Evolutionary conservation across 768 basidiomycete species (phyloP).

Genomic region (Kwoniella pini): DNA sequence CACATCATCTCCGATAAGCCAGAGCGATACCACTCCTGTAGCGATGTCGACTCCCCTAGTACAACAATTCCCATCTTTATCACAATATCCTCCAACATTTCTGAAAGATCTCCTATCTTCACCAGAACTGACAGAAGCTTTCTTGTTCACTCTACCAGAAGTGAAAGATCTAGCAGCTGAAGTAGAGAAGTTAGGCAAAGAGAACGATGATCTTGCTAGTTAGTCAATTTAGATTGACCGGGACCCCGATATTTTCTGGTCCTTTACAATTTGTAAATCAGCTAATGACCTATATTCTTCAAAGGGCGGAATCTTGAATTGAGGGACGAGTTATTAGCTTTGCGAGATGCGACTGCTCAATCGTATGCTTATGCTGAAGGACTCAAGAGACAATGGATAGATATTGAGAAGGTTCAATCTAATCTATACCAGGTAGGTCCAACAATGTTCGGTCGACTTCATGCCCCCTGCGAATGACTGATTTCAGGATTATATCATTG

Average conservation of each 20-base stretch:
- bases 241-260: no score
- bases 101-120: conserved; percentile 85
- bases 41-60: conserved; percentile 50
- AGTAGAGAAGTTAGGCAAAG: conserved; percentile 74
- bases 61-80: conserved; percentile 49
- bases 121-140: conserved; percentile 79
- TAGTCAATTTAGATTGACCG: no score
- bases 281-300: background rate
- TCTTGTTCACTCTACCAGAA: conserved; percentile 73
- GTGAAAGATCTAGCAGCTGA: conserved; percentile 75
- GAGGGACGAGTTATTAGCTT: conserved; percentile 71
- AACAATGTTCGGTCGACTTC: background rate
- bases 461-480: background rate
- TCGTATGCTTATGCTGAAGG: conserved; percentile 83
- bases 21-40: background rate
- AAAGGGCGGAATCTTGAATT: conserved; percentile 73
- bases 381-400: conserved; percentile 79
- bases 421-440: conserved; percentile 79
- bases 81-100: conserved; percentile 40
- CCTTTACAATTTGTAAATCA: background rate
- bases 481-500: background rate
- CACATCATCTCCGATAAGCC: no score
- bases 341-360: conserved; percentile 79
- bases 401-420: conserved; percentile 81
- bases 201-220: conserved; percentile 87